Evolutionary conservation across 1,284 basidiomycete genomes (phyloP), one percentile per base, ranked within the genome.

Genomic region (Tilletiopsis washingtonensis): DNA sequence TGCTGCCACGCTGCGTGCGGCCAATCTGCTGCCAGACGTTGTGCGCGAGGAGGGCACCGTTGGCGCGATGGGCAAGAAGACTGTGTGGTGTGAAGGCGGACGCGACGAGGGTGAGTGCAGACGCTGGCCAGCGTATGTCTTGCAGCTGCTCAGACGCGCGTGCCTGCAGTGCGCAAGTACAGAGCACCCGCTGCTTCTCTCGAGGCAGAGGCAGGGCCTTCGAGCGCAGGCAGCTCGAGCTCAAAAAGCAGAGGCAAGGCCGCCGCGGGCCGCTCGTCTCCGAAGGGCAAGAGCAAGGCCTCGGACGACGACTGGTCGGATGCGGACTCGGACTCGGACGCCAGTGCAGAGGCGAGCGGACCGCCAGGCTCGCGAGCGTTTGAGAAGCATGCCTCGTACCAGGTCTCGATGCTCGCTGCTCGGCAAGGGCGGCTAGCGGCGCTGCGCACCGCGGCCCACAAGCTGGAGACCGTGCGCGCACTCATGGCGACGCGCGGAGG

Each of bases 51-150:
- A 47, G n/a, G 20, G 27, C 2, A 42, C 43, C 2, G 43, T 45
- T 7, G 49, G 48, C 7, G n/a, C 15, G 12, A 17, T 26, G 43
- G 70, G 69, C 3, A 68, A 67, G 46, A 68, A 63, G 56, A 73
- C 70, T 3, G 52, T 71, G 14, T 73, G 70, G 70, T 32, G 61
- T 17, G 69, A 71, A 25, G 56, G 54, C 29, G 62, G 56, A n/a
- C n/a, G n/a, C n/a, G n/a, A n/a, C n/a, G n/a, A n/a, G 3, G 58
- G 68, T 23, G 57, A 59, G 36, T 26, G 58, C 57, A 42, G 40
- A 53, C 45, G 19, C 5, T 2, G 11, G 32, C 32, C 32, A 34
- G 12, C 17, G 32, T 11, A 34, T n/a, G n/a, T n/a, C n/a, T n/a
- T n/a, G n/a, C n/a, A n/a, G n/a, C n/a, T n/a, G n/a, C n/a, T n/a